Conservation (phyloP, 176 grass and related monocot genomes). For the Musa acuminata region DNA sequence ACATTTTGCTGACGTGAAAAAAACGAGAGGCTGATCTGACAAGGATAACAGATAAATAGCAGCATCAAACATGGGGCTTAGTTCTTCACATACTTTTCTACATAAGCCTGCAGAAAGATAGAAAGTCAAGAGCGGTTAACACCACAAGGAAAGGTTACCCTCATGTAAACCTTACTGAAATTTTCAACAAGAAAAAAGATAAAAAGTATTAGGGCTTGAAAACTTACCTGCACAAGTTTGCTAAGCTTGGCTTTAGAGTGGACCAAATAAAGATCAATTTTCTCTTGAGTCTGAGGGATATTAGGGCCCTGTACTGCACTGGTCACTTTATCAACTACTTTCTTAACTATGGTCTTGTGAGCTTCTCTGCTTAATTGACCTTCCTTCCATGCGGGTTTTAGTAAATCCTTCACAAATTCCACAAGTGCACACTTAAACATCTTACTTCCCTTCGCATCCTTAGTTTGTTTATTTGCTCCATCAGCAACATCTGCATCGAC, state of each 20-base stretch:
- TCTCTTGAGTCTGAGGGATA: slow-evolving; percentile 77
- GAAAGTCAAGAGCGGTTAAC: slow-evolving; percentile 7
- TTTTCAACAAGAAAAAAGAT: background rate
- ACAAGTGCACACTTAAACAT: slow-evolving; percentile 80
- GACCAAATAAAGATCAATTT: slow-evolving; percentile 75
- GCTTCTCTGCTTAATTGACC: slow-evolving; percentile 81
- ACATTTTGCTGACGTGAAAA: no score
- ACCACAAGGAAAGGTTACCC: background rate
- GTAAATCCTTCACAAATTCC: slow-evolving; percentile 77
- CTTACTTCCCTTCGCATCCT: slow-evolving; percentile 66
- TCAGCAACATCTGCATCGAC: slow-evolving; percentile 35
- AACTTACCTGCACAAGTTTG: slow-evolving; percentile 83
- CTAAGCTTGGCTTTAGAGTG: slow-evolving; percentile 69
- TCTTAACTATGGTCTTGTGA: slow-evolving; percentile 96
- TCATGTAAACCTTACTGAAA: background rate
- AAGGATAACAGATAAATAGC: background rate
- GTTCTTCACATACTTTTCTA: slow-evolving; percentile 72
- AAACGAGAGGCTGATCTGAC: background rate
- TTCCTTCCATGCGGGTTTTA: slow-evolving; percentile 96
- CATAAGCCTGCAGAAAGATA: slow-evolving; percentile 55
- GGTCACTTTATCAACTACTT: slow-evolving; percentile 89
- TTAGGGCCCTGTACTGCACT: slow-evolving; percentile 49
- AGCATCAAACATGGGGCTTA: background rate
- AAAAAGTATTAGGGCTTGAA: background rate
- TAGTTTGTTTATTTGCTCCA: slow-evolving; percentile 47